Evolutionary conservation across 176 grass and related monocot species (phyloP), one percentile per base, ranked within the genome.

Genomic region (Hsuehochloa calcarea): DNA sequence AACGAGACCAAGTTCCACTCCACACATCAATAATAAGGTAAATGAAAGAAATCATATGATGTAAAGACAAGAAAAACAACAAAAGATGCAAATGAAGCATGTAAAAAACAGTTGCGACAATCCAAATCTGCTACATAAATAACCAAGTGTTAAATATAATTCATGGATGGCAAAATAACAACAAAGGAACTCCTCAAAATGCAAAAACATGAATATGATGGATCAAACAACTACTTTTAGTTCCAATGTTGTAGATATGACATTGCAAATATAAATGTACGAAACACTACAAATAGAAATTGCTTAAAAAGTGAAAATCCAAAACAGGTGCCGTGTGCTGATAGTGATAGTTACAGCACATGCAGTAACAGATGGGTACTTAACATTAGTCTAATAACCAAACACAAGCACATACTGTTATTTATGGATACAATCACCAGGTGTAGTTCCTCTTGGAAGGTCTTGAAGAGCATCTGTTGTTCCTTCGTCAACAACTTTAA

Each of bases 371-470:
- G 40, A 68, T 63, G 8, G 29, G 10, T 44, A 35, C 25, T 27
- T 37, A 70, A 47, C 22, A 55, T 47, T 40, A 73, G 49, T 31
- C 5, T 23, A 68, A 68, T 67, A 80, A 84, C 8, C 1, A 77
- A 82, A 80, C 43, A 82, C 4, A 22, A 85, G 34, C 8, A 75
- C 0, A 16, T 16, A 72, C 41, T 82, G 13, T 63, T 73, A 74
- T 59, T 80, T 79, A 78, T 77, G 94, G 96, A 98, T 98, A 98
- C 93, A 98, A 59, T 98, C 93, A 52, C 91, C 87, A 60, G 59
- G 88, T 68, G 51, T 68, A 84, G 89, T 89, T 85, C 96, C 96
- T 39, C 52, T 85, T 27, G 76, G 90, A 87, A 98, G 83, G 78
- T 92, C 92, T 85, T 90, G 85, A 55, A 95, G 70, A 65, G 82